A percentile compares a stretch with the other conserved stretches of the same genome.
Conservation (phyloP, 306 rosid species). For the Arachis hypogaea region DNA sequence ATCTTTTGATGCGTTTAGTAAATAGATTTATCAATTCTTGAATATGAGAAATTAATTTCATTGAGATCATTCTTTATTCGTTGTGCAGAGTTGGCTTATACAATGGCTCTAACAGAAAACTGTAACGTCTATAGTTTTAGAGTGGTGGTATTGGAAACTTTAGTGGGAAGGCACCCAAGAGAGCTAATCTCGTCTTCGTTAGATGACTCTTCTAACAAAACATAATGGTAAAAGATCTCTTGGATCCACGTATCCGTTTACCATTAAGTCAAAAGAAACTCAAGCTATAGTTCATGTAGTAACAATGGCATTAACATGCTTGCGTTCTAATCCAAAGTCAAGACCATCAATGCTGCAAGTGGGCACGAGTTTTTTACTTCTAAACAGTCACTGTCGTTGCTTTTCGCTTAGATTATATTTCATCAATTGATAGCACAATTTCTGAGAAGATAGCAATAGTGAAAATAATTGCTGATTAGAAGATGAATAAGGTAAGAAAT, state of each 20-base stretch:
- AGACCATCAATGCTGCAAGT: constrained; percentile 38
- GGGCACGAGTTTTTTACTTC: background rate
- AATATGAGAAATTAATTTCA: background rate
- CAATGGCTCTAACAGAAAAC: constrained; percentile 13
- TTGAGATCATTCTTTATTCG: background rate
- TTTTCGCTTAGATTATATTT: background rate
- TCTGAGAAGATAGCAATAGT: too few relatives aligned
- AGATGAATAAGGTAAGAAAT: too few relatives aligned
- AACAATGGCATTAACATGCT: constrained; percentile 1
- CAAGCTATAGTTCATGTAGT: constrained; percentile 3
- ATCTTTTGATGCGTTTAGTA: too few relatives aligned
- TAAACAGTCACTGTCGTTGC: background rate
- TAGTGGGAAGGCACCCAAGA: constrained; percentile 25
- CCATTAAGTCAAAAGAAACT: background rate
- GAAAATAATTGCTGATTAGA: too few relatives aligned
- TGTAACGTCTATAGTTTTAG: constrained; percentile 34
- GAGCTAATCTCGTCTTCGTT: background rate
- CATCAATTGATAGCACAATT: too few relatives aligned
- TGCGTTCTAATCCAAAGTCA: background rate
- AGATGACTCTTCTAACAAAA: background rate
- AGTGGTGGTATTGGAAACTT: constrained; percentile 19
- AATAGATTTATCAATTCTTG: background rate
- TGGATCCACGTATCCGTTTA: background rate
- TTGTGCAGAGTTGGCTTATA: constrained; percentile 17
- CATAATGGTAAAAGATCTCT: background rate